These are phyloP conservation scores for Blastobotrys robertii DNA, from an alignment of 805 yeast species.

Conservation along the genomic window DNA sequence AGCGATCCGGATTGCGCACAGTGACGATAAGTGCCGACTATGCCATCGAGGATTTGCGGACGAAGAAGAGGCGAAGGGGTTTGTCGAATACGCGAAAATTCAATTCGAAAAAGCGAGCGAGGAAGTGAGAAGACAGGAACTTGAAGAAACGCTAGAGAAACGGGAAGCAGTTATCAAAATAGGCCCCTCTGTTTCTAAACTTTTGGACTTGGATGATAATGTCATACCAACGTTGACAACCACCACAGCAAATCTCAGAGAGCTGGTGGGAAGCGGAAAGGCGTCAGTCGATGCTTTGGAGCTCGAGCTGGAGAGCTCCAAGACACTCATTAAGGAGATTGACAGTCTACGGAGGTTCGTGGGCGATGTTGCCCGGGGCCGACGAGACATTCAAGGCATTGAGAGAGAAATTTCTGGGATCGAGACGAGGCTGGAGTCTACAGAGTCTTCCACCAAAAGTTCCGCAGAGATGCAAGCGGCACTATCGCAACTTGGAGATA, in stretches of 20 bases:
- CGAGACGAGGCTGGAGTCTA: conserved; percentile 11
- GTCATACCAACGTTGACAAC: conserved; percentile 11
- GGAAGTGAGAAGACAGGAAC: not conserved
- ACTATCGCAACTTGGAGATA: conserved; percentile 28
- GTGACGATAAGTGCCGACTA: conserved; percentile 50
- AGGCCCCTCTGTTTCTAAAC: conserved; percentile 6
- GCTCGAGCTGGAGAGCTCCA: conserved; percentile 10
- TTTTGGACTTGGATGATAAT: conserved; percentile 8
- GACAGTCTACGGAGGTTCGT: conserved; percentile 25
- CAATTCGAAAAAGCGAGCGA: conserved; percentile 19
- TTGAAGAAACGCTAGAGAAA: not conserved
- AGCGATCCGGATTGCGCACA: conserved; percentile 56
- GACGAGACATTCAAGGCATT: conserved; percentile 21
- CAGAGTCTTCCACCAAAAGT: conserved; percentile 9
- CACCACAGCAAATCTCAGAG: conserved; percentile 21
- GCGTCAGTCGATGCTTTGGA: conserved; percentile 3
- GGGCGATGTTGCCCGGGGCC: conserved; percentile 20
- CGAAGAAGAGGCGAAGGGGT: conserved; percentile 17
- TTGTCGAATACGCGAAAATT: conserved; percentile 20
- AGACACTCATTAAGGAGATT: conserved; percentile 14
- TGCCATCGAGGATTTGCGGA: conserved; percentile 60
- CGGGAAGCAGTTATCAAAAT: conserved; percentile 10
- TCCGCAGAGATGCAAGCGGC: conserved; percentile 13
- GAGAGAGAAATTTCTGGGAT: conserved; percentile 17
- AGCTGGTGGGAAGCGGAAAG: conserved; percentile 17